Evolutionary conservation across 495 filamentous ascomycete genomes (phyloP).

Genomic region (Penicillium paxilli): DNA sequence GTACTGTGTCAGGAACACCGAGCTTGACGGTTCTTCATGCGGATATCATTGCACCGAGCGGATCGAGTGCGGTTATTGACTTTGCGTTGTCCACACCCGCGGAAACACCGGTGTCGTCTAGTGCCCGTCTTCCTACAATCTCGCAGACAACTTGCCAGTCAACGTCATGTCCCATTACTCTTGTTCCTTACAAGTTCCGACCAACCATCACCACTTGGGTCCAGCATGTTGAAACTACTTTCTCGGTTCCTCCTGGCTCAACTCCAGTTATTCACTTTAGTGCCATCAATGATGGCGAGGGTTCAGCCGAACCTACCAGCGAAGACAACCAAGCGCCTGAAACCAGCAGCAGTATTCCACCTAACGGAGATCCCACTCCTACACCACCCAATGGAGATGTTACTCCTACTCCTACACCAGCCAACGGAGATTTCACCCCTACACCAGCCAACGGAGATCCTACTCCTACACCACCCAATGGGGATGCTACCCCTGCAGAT

Average conservation of each 20-base stretch:
- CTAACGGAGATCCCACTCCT: no score
- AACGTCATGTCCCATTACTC: background rate
- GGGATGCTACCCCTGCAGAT: no score
- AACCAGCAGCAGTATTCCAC: no score
- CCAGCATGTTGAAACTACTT: background rate
- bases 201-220: background rate
- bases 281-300: background rate
- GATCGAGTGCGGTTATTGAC: background rate
- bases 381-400: no score
- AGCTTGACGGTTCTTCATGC: background rate
- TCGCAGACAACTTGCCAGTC: background rate
- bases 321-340: no score
- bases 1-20: background rate
- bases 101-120: background rate
- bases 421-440: no score
- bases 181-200: background rate
- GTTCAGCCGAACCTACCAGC: background rate
- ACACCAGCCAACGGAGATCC: no score
- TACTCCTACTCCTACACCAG: no score
- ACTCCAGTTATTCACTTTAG: background rate
- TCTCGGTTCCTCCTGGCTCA: background rate
- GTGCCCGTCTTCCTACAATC: background rate
- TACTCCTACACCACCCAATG: no score
- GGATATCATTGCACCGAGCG: background rate
- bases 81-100: background rate